A percentile compares a stretch with the other conserved stretches of the same genome.
These are phyloP conservation scores for Glonium stellatum DNA, from an alignment of 495 filamentous ascomycete species.

Conservation along the genomic window DNA sequence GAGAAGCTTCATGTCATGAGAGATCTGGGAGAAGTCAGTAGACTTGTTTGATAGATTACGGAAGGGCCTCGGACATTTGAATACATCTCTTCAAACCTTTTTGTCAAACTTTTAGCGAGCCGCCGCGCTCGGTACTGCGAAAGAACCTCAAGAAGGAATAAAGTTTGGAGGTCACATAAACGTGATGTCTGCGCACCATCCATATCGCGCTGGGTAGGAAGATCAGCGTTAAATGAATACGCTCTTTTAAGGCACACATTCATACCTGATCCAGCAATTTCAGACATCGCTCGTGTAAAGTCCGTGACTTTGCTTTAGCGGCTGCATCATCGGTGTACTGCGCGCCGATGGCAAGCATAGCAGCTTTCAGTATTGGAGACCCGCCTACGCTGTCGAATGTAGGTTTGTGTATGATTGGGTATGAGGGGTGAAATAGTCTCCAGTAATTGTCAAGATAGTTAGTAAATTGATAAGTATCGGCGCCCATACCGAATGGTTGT, in stretches of 20 bases:
- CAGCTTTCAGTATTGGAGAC: slow-evolving; percentile 37
- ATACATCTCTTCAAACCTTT: slow-evolving; percentile 32
- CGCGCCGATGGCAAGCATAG: slow-evolving; percentile 40
- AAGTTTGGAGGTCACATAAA: slow-evolving; percentile 32
- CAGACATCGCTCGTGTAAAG: slow-evolving; percentile 36
- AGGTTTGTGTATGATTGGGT: slow-evolving; percentile 39
- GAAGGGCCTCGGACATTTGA: slow-evolving; percentile 13
- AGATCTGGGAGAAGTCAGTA: slow-evolving; percentile 19
- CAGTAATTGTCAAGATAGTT: slow-evolving; percentile 41
- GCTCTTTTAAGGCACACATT: not conserved
- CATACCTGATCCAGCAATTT: slow-evolving; percentile 37
- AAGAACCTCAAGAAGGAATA: slow-evolving; percentile 32
- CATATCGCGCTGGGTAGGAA: slow-evolving; percentile 16
- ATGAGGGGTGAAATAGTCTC: slow-evolving; percentile 39
- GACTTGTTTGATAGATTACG: not conserved
- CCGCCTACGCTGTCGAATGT: slow-evolving; percentile 31
- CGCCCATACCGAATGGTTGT: slow-evolving; percentile 26
- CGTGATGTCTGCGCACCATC: slow-evolving; percentile 26
- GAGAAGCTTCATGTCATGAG: slow-evolving; percentile 18
- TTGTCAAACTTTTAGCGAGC: slow-evolving; percentile 25
- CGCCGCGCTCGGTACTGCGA: slow-evolving; percentile 34
- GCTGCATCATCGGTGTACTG: slow-evolving; percentile 34
- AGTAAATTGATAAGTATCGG: slow-evolving; percentile 22
- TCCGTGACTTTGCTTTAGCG: slow-evolving; percentile 34
- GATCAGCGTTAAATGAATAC: not conserved